phyloP scores from a whole-genome alignment of 1,284 basidiomycete genomes.

The Trichosporon sp. region DNA sequence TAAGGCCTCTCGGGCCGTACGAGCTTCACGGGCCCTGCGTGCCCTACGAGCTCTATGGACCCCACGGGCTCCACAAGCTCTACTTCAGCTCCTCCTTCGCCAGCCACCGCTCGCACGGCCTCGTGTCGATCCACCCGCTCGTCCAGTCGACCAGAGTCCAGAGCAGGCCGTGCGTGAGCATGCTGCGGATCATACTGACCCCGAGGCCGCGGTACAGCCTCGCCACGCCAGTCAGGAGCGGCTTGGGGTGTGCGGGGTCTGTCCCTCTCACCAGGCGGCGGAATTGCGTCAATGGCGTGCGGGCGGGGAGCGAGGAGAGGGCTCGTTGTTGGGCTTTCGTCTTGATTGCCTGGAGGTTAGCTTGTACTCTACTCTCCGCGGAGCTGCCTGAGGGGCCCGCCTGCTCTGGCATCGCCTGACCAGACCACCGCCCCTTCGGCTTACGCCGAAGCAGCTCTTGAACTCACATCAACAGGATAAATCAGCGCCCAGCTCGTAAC shows the following conservation, averaged over 20 bases:
- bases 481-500: slow-evolving; percentile 48
- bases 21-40: no score
- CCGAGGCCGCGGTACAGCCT: slow-evolving; percentile 44
- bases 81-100: no score
- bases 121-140: slow-evolving; percentile 40
- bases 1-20: no score
- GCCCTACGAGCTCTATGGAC: no score
- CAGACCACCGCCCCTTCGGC: neutral
- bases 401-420: neutral
- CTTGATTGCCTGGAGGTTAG: slow-evolving; percentile 42
- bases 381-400: no score
- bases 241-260: slow-evolving; percentile 42
- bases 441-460: no score
- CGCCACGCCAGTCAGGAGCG: slow-evolving; percentile 38
- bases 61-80: no score
- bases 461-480: slow-evolving; percentile 48
- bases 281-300: slow-evolving; percentile 41
- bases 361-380: neutral
- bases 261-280: slow-evolving; percentile 41
- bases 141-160: slow-evolving; percentile 48
- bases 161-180: slow-evolving; percentile 47
- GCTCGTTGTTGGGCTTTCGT: slow-evolving; percentile 47
- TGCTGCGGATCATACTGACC: slow-evolving; percentile 45
- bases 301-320: slow-evolving; percentile 35
- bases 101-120: slow-evolving; percentile 22